Evolutionary conservation across 768 basidiomycete genomes (phyloP).

Genomic region (Epithele typhae): DNA sequence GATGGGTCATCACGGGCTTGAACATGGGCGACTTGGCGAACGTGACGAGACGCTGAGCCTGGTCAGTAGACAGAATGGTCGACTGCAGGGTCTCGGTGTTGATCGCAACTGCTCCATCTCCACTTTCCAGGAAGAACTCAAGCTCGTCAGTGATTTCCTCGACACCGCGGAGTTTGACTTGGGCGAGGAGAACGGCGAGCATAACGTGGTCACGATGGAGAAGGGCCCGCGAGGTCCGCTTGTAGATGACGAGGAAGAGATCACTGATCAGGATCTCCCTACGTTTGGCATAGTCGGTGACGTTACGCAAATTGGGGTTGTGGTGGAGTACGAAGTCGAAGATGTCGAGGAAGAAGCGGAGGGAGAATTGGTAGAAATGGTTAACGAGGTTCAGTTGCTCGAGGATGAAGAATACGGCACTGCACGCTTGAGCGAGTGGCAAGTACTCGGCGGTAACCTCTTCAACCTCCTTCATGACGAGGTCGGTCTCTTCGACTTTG

Average conservation of each 20-base stretch:
- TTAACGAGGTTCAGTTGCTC: slow-evolving; percentile 92
- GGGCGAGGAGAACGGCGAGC: slow-evolving; percentile 85
- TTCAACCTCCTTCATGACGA: slow-evolving; percentile 95
- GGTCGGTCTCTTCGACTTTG: slow-evolving; percentile 95
- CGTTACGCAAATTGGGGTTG: slow-evolving; percentile 82
- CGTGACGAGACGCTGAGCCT: slow-evolving; percentile 59
- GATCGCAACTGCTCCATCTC: slow-evolving; percentile 53
- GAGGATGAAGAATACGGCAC: slow-evolving; percentile 93
- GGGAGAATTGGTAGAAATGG: slow-evolving; percentile 98
- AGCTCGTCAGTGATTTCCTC: slow-evolving; percentile 83
- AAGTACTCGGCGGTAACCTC: slow-evolving; percentile 93
- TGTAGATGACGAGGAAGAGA: slow-evolving; percentile 85
- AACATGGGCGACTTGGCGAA: slow-evolving; percentile 75
- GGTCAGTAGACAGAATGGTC: slow-evolving; percentile 60
- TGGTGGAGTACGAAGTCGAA: slow-evolving; percentile 93
- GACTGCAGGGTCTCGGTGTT: slow-evolving; percentile 34
- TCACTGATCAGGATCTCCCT: slow-evolving; percentile 81
- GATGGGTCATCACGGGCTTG: slow-evolving; percentile 64
- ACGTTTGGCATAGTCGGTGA: slow-evolving; percentile 68
- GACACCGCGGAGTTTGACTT: slow-evolving; percentile 77
- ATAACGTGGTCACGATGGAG: slow-evolving; percentile 89
- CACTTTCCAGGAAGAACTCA: slow-evolving; percentile 89
- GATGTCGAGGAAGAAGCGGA: slow-evolving; percentile 96
- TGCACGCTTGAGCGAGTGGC: slow-evolving; percentile 93
- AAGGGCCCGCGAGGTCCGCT: slow-evolving; percentile 84